A percentile compares a stretch with the other conserved stretches of the same genome.
phyloP scores from a whole-genome alignment of 495 filamentous ascomycete species.

The Aspergillus cavernicola region DNA sequence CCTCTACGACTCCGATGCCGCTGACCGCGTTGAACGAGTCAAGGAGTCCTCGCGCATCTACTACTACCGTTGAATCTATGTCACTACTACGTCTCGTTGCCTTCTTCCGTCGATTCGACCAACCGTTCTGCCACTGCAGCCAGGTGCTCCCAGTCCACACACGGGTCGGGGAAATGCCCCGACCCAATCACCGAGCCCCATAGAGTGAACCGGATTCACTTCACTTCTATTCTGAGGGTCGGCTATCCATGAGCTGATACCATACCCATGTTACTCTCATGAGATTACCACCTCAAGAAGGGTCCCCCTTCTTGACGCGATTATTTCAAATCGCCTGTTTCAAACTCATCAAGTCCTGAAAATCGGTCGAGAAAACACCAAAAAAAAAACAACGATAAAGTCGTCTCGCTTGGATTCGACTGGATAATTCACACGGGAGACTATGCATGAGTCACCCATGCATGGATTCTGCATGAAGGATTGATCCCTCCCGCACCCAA shows the following conservation, averaged over 20 bases:
- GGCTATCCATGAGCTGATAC: slow-evolving; percentile 1
- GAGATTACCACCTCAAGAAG: background rate
- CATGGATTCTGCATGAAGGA: too few relatives aligned
- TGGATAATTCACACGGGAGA: too few relatives aligned
- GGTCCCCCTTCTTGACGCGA: too few relatives aligned
- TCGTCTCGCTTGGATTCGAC: too few relatives aligned
- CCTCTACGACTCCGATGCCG: slow-evolving; percentile 36
- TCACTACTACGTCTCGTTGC: background rate
- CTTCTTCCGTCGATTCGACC: background rate
- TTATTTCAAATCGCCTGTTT: too few relatives aligned
- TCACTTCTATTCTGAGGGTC: slow-evolving; percentile 4
- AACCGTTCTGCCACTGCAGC: slow-evolving; percentile 5
- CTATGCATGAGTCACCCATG: too few relatives aligned
- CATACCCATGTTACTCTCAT: slow-evolving; percentile 1
- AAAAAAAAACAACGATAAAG: too few relatives aligned
- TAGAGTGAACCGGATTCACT: slow-evolving; percentile 11
- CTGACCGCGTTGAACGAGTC: slow-evolving; percentile 35
- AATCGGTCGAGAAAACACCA: too few relatives aligned
- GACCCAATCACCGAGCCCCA: background rate
- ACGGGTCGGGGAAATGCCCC: background rate
- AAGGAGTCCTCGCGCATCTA: slow-evolving; percentile 30
- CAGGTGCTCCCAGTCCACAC: slow-evolving; percentile 3
- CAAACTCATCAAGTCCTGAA: too few relatives aligned
- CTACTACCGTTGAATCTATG: slow-evolving; percentile 30
- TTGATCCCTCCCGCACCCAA: too few relatives aligned